Evolutionary conservation across 495 filamentous ascomycete genomes (phyloP).

Genomic region (Lasiosphaeria hispida): DNA sequence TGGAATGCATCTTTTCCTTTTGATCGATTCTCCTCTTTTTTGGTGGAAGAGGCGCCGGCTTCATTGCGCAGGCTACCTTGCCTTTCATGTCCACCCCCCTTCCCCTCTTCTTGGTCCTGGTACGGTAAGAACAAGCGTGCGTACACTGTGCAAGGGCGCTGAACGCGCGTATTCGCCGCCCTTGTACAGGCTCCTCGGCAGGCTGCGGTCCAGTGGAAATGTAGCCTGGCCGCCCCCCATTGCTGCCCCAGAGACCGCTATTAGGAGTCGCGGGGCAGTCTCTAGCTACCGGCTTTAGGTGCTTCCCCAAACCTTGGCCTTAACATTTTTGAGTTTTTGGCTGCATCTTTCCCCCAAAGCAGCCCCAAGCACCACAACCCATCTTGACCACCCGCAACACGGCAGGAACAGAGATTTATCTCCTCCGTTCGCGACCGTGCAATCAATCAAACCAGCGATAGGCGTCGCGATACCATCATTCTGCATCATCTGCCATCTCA

Average conservation of each 20-base stretch:
- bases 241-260: slow-evolving; percentile 17
- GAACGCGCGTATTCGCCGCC: slow-evolving; percentile 10
- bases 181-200: neutral
- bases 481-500: slow-evolving; percentile 52
- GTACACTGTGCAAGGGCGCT: slow-evolving; percentile 2
- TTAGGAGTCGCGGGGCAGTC: slow-evolving; percentile 4
- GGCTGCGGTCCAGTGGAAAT: slow-evolving; percentile 11
- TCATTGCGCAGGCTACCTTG: slow-evolving; percentile 6
- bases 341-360: slow-evolving; percentile 8
- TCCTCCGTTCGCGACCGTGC: slow-evolving; percentile 20
- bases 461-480: slow-evolving; percentile 67
- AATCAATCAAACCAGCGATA: slow-evolving; percentile 32
- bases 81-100: neutral
- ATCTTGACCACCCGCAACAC: slow-evolving; percentile 23
- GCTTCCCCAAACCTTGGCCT: slow-evolving; percentile 20
- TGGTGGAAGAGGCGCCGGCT: neutral
- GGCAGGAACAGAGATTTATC: slow-evolving; percentile 34
- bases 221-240: slow-evolving; percentile 6
- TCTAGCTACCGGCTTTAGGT: slow-evolving; percentile 13
- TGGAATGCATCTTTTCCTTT: neutral
- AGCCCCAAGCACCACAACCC: slow-evolving; percentile 12
- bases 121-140: neutral
- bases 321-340: slow-evolving; percentile 29
- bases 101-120: neutral
- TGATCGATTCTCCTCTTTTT: neutral